Percentiles rank a stretch among this genome's conserved stretches.
These are phyloP conservation scores for Trypethelium eluteriae DNA, from an alignment of 495 filamentous ascomycete species.

Conservation along the genomic window DNA sequence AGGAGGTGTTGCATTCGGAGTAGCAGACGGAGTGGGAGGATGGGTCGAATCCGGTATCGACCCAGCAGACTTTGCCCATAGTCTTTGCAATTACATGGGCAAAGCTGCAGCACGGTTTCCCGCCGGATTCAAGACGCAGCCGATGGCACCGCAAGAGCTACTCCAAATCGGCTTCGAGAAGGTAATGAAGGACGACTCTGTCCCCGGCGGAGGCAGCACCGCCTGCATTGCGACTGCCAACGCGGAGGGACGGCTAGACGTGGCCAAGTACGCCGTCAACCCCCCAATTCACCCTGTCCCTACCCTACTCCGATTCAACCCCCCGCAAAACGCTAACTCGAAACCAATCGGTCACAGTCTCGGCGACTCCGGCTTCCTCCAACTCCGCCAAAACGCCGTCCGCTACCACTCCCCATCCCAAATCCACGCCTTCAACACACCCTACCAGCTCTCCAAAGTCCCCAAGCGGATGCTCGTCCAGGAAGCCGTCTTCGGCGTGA, in stretches of 20 bases:
- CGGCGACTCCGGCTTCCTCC: conserved; percentile 94
- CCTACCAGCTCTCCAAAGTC: conserved; percentile 85
- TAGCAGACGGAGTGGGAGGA: conserved; percentile 89
- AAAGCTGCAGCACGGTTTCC: conserved; percentile 19
- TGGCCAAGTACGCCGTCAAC: conserved; percentile 78
- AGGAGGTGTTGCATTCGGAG: conserved; percentile 62
- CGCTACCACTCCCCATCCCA: conserved; percentile 76
- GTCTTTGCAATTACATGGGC: conserved; percentile 52
- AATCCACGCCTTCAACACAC: conserved; percentile 96
- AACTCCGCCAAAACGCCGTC: conserved; percentile 74
- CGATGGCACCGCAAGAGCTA: conserved; percentile 58
- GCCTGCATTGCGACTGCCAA: conserved; percentile 72
- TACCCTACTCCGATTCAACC: conserved; percentile 2
- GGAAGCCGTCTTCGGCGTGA: conserved; percentile 63
- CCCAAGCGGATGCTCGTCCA: conserved; percentile 70
- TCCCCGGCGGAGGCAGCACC: conserved; percentile 81
- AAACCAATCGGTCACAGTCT: conserved; percentile 39
- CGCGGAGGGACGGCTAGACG: conserved; percentile 62
- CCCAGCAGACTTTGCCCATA: conserved; percentile 90
- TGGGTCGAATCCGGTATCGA: conserved; percentile 89
- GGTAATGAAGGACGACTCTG: conserved; percentile 61
- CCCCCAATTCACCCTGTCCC: too few relatives aligned
- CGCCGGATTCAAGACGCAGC: conserved; percentile 40
- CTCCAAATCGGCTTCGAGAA: conserved; percentile 75
- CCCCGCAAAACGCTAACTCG: background rate